Conservation (phyloP, 2,329 filamentous ascomycete species). For the Alternaria brassicae region DNA sequence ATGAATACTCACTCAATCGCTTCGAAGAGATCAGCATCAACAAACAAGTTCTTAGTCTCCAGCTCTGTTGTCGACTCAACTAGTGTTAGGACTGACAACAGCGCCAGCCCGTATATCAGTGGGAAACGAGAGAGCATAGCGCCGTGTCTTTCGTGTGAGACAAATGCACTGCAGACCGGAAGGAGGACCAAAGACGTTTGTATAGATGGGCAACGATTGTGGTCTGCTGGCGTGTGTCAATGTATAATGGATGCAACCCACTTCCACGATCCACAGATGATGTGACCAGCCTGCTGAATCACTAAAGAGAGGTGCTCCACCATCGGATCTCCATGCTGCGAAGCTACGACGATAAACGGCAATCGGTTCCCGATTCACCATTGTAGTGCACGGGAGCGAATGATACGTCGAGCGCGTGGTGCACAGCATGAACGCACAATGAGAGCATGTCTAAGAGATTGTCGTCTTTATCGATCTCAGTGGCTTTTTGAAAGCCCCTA, state of each 20-base stretch:
- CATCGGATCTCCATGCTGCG: background rate
- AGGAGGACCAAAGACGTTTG: background rate
- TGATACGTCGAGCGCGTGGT: background rate
- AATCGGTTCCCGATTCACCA: background rate
- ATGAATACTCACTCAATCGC: constrained; percentile 5
- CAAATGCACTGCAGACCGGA: background rate
- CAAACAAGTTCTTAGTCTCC: background rate
- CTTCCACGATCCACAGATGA: background rate
- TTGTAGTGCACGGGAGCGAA: background rate
- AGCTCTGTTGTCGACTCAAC: background rate
- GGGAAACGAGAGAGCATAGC: background rate
- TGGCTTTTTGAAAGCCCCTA: background rate
- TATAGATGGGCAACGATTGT: background rate
- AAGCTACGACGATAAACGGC: background rate
- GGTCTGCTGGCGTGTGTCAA: background rate
- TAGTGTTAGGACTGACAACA: background rate
- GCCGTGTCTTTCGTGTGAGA: background rate
- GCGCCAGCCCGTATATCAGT: background rate
- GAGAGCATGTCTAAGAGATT: background rate
- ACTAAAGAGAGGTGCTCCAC: background rate
- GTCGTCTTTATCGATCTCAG: background rate
- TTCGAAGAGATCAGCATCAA: constrained; percentile 11
- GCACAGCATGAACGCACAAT: background rate
- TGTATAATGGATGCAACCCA: background rate
- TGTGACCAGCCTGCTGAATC: background rate